phyloP scores from a whole-genome alignment of 352 stramenopile genomes.

The Phytophthora idaei region DNA sequence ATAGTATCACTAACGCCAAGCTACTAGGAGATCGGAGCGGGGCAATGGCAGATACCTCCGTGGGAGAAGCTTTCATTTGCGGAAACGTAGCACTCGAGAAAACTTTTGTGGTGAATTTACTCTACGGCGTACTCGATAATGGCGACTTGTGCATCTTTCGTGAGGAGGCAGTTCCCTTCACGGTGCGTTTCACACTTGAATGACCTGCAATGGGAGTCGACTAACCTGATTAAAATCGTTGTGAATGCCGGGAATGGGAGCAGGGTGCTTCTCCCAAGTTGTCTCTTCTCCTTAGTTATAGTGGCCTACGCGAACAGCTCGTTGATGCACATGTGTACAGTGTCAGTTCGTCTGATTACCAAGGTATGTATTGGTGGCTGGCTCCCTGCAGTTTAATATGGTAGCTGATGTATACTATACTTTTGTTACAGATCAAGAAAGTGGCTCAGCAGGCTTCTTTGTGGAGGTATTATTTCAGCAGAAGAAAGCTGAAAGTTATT shows the following conservation, averaged over 20 bases:
- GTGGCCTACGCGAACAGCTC: conserved; percentile 54
- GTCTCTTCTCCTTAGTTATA: conserved; percentile 60
- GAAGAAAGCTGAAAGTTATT: conserved; percentile 42
- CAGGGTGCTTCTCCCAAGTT: conserved; percentile 65
- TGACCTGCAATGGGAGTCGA: background rate
- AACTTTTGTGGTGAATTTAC: conserved; percentile 70
- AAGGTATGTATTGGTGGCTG: conserved; percentile 42
- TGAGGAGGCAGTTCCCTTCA: conserved; percentile 66
- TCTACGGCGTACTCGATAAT: conserved; percentile 69
- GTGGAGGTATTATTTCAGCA: conserved; percentile 72
- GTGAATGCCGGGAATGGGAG: conserved; percentile 7
- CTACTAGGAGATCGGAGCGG: conserved; percentile 62
- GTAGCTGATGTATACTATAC: conserved; percentile 9
- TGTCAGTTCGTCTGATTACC: conserved; percentile 67
- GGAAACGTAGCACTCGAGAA: conserved; percentile 63
- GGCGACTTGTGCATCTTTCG: conserved; percentile 80
- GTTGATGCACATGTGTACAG: conserved; percentile 55
- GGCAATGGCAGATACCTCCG: conserved; percentile 61
- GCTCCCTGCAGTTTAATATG: background rate
- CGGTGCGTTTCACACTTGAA: conserved; percentile 44
- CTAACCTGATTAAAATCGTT: conserved; percentile 4
- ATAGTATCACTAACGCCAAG: conserved; percentile 59
- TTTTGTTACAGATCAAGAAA: conserved; percentile 56
- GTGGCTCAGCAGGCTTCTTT: conserved; percentile 48
- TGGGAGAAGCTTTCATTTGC: conserved; percentile 66